Base-by-base conservation (phyloP, 2,329 filamentous ascomycete species). In the Fusarium tricinctum region DNA sequence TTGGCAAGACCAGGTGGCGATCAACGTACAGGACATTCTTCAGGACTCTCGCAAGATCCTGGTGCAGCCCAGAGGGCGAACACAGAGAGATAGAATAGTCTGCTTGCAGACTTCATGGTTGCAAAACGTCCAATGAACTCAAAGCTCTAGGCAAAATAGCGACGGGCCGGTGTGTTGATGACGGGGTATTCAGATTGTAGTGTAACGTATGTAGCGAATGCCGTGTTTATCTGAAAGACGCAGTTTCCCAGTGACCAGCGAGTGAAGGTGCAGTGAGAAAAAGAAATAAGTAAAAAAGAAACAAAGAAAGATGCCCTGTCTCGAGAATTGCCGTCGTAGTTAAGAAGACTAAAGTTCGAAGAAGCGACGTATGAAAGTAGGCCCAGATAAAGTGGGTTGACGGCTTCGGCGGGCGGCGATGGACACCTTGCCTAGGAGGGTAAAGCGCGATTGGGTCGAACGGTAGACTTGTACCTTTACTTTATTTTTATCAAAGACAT, bases 11-110 rank as follows among this genome's bases (percentile, higher is more conserved):
- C 44, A 28, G 20, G 49, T 49, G 44, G 63, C 51, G 39, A 53
- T 57, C 58, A 35, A 81, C 85, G 75, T 85, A 88, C 86, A 78
- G 82, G 80, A 73, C 86, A 88, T 71, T 82, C 82, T 77, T 85
- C 82, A 72, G 78, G 72, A 58, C 70, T 77, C 49, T 76, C 73
- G 75, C 86, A 88, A 71, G 79, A 79, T 23, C 79, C 82, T 43
- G 82, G 78, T 43, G 81, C 74, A 35, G 80, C 81, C 85, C 83
- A 88, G 60, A 88, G 83, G 63, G 85, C 79, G 77, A 88, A 87
- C 60, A 88, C 75, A 32, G 83, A 83, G 65, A 88, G 81, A 73
- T 83, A 88, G 73, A 88, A 87, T 52, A 86, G 78, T 71, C 82
- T 83, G 69, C 82, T 81, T 39, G 85, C 85, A 70, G 84, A 79